Base-by-base conservation (phyloP, 2,329 filamentous ascomycete species). In the Phaeoacremonium minimum region DNA sequence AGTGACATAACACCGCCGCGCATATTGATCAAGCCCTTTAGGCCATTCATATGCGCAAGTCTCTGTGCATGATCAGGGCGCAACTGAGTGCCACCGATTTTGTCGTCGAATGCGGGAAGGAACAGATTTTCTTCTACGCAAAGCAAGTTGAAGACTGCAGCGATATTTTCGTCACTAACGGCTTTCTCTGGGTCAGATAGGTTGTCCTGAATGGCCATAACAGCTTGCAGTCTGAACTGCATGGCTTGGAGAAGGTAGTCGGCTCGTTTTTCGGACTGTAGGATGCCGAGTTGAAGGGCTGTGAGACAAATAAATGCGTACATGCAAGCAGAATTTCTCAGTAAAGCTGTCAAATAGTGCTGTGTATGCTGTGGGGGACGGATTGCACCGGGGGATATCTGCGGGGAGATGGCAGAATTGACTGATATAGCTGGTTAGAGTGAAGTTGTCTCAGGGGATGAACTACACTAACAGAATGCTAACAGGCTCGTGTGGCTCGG, bases 41-140 rank as follows among this genome's bases (percentile, higher is more conserved):
- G 22, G 22, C 22, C 22, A 9, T n/a, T 9, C n/a, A 26, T 9
- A n/a, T 26, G 22, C n/a, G 22, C 22, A 9, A 26, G n/a, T n/a
- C 22, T 9, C 22, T 26, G 22, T 26, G n/a, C 22, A 9, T 9
- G 22, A n/a, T 26, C 22, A 26, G 22, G 22, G n/a, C 22, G 22
- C 22, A 26, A 9, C 9, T 26, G 22, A 9, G 22, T 26, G 9
- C 22, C 9, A 26, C 9, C 22, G 9, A 26, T 9, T n/a, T n/a
- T n/a, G 9, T 9, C 9, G n/a, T 9, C 22, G 22, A 26, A 26
- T 9, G 22, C 18, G 5, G 32, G 32, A 15, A 35, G 18, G 18
- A 35, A 35, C 20, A 35, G 20, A 16, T 35, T 35, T 15, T 35
- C 32, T 15, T 35, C 32, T n/a, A 35, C 15, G 19, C 32, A 35